phyloP scores from a whole-genome alignment of 495 filamentous ascomycete species.

The Aspergillus panamensis region DNA sequence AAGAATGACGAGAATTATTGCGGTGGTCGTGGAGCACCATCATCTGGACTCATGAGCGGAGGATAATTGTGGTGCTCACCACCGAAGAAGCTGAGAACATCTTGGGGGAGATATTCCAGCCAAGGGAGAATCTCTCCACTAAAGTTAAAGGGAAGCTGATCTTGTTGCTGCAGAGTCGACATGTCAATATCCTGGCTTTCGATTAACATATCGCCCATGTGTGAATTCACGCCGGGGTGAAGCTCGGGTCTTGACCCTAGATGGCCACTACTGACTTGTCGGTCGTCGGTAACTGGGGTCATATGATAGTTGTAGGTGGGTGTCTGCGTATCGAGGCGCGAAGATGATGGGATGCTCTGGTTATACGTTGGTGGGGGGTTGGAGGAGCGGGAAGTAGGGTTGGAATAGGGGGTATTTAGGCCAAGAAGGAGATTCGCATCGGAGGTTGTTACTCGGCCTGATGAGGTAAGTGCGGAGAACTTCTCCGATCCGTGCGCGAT shows the following conservation, averaged over 20 bases:
- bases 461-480: slow-evolving; percentile 22
- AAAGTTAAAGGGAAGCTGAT: slow-evolving; percentile 42
- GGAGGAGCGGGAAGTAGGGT: slow-evolving; percentile 26
- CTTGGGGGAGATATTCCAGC: slow-evolving; percentile 65
- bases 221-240: slow-evolving; percentile 36
- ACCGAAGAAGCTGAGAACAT: slow-evolving; percentile 56
- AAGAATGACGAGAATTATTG: slow-evolving; percentile 20
- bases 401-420: slow-evolving; percentile 30
- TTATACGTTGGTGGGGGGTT: slow-evolving; percentile 44
- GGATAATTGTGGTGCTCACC: slow-evolving; percentile 36
- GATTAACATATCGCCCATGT: slow-evolving; percentile 58
- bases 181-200: slow-evolving; percentile 70
- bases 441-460: slow-evolving; percentile 20
- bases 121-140: slow-evolving; percentile 61
- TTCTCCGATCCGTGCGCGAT: slow-evolving; percentile 20
- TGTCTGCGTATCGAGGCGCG: slow-evolving; percentile 21
- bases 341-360: slow-evolving; percentile 42
- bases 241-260: slow-evolving; percentile 35
- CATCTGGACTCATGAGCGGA: slow-evolving; percentile 34
- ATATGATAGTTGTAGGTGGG: slow-evolving; percentile 27
- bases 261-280: slow-evolving; percentile 35
- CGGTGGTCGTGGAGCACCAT: slow-evolving; percentile 26
- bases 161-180: slow-evolving; percentile 42
- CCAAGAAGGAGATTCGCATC: slow-evolving; percentile 31
- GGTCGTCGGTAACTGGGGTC: slow-evolving; percentile 32